phyloP scores from a whole-genome alignment of 495 filamentous ascomycete species.

The Umbilicaria muhlenbergii region DNA sequence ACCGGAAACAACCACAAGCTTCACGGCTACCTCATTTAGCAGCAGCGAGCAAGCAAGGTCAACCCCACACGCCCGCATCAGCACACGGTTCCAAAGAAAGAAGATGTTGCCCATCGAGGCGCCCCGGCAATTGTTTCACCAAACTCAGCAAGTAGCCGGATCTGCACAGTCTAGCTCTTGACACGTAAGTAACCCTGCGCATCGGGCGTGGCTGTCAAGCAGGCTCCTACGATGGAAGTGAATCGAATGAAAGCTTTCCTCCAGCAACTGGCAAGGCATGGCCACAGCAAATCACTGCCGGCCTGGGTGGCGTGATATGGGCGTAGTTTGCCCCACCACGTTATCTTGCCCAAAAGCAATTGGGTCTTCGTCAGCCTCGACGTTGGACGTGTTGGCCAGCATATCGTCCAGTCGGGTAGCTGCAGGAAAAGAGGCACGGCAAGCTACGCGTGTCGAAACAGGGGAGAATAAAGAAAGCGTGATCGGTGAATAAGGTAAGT shows the following conservation, averaged over 20 bases:
- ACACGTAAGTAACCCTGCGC: background rate
- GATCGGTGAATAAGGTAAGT: background rate
- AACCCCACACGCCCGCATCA: constrained; percentile 1
- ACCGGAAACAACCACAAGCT: constrained; percentile 2
- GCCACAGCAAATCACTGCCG: background rate
- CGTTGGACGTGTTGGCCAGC: constrained; percentile 1
- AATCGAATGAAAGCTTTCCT: background rate
- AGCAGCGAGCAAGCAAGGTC: background rate
- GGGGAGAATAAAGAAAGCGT: constrained; percentile 10
- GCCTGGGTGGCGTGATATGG: background rate
- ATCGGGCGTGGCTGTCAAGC: too few relatives aligned
- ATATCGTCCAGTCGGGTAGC: constrained; percentile 6
- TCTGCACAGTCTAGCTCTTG: constrained; percentile 3
- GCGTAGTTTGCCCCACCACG: background rate
- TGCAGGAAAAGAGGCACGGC: constrained; percentile 9
- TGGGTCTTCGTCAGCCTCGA: background rate
- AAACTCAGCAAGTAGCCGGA: constrained; percentile 5
- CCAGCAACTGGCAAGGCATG: background rate
- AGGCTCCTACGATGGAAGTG: too few relatives aligned
- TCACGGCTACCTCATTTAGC: background rate
- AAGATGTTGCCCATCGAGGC: constrained; percentile 2
- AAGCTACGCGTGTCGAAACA: constrained; percentile 7
- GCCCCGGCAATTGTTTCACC: constrained; percentile 1
- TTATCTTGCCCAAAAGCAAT: background rate
- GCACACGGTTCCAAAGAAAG: background rate